Evolutionary conservation across 805 yeast genomes (phyloP), one percentile per base, ranked within the genome.

Genomic region (Hanseniaspora singularis): DNA sequence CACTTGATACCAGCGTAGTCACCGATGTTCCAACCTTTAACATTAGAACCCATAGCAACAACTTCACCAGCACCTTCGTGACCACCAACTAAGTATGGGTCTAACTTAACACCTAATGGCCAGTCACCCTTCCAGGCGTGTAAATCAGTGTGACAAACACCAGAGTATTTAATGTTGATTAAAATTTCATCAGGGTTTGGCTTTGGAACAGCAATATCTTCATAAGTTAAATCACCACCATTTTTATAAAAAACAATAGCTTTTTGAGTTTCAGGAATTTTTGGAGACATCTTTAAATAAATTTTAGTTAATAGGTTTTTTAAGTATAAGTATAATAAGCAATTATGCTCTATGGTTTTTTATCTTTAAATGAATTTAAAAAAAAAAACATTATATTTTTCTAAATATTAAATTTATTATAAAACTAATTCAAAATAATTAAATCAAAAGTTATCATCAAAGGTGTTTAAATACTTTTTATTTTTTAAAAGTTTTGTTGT

Each of bases 81-180:
- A 58, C 83, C 83, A 56, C 83, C 83, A 38, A 77, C 79, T 55
- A 77, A 67, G 34, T 81, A 82, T 55, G 76, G 66, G 70, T 70
- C 54, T n/a, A 48, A 37, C 32, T 41, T 41, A 33, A 55, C 74
- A 52, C 67, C 74, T 63, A 81, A 69, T 43, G 94, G 92, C 94
- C 94, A 85, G 68, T 86, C 95, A 59, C 94, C 94, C 63, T 81
- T 76, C 88, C 92, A 83, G 48, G 94, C 94, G 70, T 86, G 95
- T 63, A 86, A 74, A 62, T 85, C 95, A 31, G 95, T 84, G 72
- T 87, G 95, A 68, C 95, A 85, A 49, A 85, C 94, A 66, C 95
- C 95, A 23, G 94, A 77, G 72, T 79, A 85, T 68, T 77, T 77
- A 64, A 86, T 78, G 64, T 86, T 77, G 67, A 86, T 71, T 62